These are phyloP conservation scores for Trametes cubensis DNA, from an alignment of 768 basidiomycete genomes.

Conservation along the genomic window DNA sequence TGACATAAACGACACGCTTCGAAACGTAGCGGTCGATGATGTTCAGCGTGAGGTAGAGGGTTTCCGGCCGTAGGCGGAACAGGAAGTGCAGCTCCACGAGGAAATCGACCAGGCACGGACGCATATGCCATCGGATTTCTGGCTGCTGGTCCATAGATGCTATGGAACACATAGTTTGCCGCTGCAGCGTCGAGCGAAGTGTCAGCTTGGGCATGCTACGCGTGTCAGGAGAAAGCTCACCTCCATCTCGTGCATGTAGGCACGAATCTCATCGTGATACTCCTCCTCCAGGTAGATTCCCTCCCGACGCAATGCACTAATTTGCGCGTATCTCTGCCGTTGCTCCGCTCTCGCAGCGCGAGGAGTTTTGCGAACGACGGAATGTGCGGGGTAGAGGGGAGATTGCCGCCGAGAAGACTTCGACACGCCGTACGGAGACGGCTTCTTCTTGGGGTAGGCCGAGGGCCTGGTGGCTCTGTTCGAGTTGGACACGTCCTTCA, in stretches of 20 bases:
- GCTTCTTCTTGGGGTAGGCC: conserved; percentile 83
- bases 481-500: conserved; percentile 78
- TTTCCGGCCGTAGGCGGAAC: conserved; percentile 96
- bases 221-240: conserved; percentile 51
- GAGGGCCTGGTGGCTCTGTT: conserved; percentile 63
- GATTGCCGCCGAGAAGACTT: conserved; percentile 58
- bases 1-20: conserved; percentile 96
- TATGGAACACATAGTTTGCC: conserved; percentile 85
- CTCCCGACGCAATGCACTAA: conserved; percentile 68
- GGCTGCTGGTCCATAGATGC: conserved; percentile 99
- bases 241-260: conserved; percentile 99
- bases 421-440: conserved; percentile 76
- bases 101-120: conserved; percentile 97
- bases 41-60: conserved; percentile 96
- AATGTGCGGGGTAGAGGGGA: conserved; percentile 48
- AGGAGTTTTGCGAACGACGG: conserved; percentile 63
- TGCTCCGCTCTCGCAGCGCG: conserved; percentile 65
- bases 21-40: conserved; percentile 99
- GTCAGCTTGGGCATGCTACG: background rate
- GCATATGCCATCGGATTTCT: conserved; percentile 99
- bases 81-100: conserved; percentile 98
- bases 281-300: conserved; percentile 90
- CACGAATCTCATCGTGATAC: conserved; percentile 89
- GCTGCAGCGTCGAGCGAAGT: conserved; percentile 44
- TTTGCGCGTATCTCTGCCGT: conserved; percentile 70